These are phyloP conservation scores for Mucor lusitanicus DNA, from an alignment of 371 early-diverging fungal genomes.

Conservation along the genomic window DNA sequence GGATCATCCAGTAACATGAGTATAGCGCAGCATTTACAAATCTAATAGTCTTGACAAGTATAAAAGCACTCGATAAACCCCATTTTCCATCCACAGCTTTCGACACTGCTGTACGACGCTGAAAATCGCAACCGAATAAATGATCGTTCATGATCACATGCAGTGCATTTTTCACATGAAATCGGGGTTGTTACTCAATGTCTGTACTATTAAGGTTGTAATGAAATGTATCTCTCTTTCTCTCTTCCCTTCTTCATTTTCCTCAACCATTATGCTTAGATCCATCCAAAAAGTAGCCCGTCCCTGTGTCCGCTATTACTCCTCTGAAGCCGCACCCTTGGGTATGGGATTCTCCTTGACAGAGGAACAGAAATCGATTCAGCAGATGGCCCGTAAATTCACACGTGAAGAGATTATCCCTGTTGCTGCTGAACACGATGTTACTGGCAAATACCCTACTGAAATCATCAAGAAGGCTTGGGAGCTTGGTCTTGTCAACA, in stretches of 20 bases:
- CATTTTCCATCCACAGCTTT: not conserved
- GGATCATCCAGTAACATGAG: no score
- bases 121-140: not conserved
- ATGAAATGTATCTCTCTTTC: not conserved
- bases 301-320: slow-evolving; percentile 8
- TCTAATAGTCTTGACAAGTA: not conserved
- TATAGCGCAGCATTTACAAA: not conserved
- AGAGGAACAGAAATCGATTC: slow-evolving; percentile 86
- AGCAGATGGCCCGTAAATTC: slow-evolving; percentile 93
- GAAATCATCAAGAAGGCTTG: slow-evolving; percentile 95
- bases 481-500: slow-evolving; percentile 94
- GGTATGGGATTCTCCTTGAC: slow-evolving; percentile 67
- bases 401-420: slow-evolving; percentile 91
- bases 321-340: slow-evolving; percentile 19
- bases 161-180: slow-evolving; percentile 10
- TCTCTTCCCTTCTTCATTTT: not conserved
- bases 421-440: slow-evolving; percentile 92
- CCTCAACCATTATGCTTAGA: slow-evolving; percentile 14
- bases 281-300: slow-evolving; percentile 3
- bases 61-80: not conserved
- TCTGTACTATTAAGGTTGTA: not conserved
- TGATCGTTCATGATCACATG: slow-evolving; percentile 9
- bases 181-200: not conserved
- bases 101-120: not conserved
- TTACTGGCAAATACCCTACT: slow-evolving; percentile 89